phyloP scores from a whole-genome alignment of 352 stramenopile genomes.

The Pythium coloratum region DNA sequence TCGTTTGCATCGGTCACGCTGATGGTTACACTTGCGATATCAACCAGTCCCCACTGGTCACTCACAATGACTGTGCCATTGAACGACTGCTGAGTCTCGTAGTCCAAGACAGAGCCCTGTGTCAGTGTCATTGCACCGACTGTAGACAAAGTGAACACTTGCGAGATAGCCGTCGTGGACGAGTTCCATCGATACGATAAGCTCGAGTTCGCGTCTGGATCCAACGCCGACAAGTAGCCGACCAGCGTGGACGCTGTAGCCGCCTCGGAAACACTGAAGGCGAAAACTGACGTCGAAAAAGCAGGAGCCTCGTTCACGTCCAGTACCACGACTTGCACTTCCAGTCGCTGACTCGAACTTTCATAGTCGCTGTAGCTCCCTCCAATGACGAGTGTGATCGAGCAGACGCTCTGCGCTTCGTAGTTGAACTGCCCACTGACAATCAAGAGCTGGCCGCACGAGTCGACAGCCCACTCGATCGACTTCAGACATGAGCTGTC shows the following conservation, averaged over 20 bases:
- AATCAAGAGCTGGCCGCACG: slow-evolving; percentile 29
- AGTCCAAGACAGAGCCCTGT: slow-evolving; percentile 26
- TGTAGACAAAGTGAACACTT: slow-evolving; percentile 12
- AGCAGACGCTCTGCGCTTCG: slow-evolving; percentile 27
- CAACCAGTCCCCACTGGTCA: slow-evolving; percentile 34
- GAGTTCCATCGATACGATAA: slow-evolving; percentile 14
- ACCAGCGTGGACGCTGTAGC: slow-evolving; percentile 12
- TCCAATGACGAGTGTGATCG: slow-evolving; percentile 22
- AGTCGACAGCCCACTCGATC: slow-evolving; percentile 20
- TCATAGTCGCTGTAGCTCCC: slow-evolving; percentile 23
- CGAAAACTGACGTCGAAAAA: slow-evolving; percentile 14
- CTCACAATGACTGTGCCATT: slow-evolving; percentile 21
- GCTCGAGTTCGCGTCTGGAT: slow-evolving; percentile 19
- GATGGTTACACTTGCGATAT: slow-evolving; percentile 30
- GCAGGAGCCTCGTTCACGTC: slow-evolving; percentile 30
- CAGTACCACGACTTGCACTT: slow-evolving; percentile 15
- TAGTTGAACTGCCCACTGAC: slow-evolving; percentile 26
- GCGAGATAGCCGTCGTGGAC: neutral
- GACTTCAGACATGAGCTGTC: slow-evolving; percentile 12
- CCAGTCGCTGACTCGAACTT: slow-evolving; percentile 12
- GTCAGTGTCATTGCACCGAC: slow-evolving; percentile 14
- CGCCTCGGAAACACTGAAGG: slow-evolving; percentile 25
- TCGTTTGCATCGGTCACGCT: slow-evolving; percentile 49
- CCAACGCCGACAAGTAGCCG: slow-evolving; percentile 21
- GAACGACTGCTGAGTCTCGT: slow-evolving; percentile 21